Evolutionary conservation across 2,329 filamentous ascomycete genomes (phyloP).

Genomic region (Lecanosticta acicola): DNA sequence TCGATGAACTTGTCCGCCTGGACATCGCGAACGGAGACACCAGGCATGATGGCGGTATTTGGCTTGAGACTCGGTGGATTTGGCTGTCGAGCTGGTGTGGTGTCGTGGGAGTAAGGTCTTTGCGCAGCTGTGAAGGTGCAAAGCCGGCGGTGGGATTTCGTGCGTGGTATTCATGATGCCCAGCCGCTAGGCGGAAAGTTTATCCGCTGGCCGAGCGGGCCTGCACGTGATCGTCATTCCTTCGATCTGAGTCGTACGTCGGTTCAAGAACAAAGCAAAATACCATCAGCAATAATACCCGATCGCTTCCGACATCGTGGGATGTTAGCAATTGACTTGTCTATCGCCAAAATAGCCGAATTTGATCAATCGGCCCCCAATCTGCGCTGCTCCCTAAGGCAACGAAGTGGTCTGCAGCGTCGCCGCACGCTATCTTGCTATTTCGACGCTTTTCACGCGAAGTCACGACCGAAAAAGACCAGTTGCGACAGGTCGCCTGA

Average conservation of each 20-base stretch:
- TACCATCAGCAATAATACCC: too few relatives aligned
- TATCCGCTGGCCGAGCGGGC: not conserved
- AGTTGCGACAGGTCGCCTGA: not conserved
- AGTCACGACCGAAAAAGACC: not conserved
- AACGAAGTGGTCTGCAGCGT: too few relatives aligned
- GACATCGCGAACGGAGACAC: conserved; percentile 78
- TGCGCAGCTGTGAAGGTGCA: not conserved
- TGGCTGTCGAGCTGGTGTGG: conserved; percentile 8
- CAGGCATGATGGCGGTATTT: conserved; percentile 65
- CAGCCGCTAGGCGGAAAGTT: not conserved
- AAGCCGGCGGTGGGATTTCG: not conserved
- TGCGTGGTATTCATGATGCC: not conserved
- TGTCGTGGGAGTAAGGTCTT: conserved; percentile 3
- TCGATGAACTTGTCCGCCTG: conserved; percentile 87
- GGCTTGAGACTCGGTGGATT: not conserved
- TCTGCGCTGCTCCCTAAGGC: too few relatives aligned
- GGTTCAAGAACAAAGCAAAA: too few relatives aligned
- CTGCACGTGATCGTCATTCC: too few relatives aligned
- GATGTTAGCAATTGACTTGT: too few relatives aligned
- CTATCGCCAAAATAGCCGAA: too few relatives aligned
- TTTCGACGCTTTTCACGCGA: not conserved
- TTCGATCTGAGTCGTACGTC: too few relatives aligned
- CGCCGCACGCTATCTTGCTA: not conserved
- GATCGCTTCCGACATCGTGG: too few relatives aligned
- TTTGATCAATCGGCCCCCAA: too few relatives aligned